Percentiles rank a stretch among this genome's conserved stretches.
These are phyloP conservation scores for Starmerella kuoi DNA, from an alignment of 805 yeast genomes.

Conservation along the genomic window DNA sequence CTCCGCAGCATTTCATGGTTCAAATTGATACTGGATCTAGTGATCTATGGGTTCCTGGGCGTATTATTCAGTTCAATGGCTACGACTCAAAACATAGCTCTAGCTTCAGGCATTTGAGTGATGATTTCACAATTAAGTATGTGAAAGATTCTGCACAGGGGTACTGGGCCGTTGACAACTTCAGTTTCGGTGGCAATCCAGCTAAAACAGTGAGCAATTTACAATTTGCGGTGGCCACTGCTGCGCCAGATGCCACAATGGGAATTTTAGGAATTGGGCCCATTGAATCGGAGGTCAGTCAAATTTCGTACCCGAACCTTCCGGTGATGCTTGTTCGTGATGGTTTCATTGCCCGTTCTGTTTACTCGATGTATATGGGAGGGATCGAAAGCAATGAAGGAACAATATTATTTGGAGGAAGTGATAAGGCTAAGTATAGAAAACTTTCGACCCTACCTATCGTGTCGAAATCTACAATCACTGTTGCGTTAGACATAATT, in stretches of 20 bases:
- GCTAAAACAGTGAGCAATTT: conserved; percentile 34
- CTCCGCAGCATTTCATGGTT: conserved; percentile 41
- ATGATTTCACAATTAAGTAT: conserved; percentile 25
- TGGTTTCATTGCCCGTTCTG: conserved; percentile 44
- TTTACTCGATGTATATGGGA: conserved; percentile 54
- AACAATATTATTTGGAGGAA: conserved; percentile 58
- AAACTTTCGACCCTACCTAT: conserved; percentile 37
- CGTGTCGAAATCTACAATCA: conserved; percentile 16
- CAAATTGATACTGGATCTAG: conserved; percentile 64
- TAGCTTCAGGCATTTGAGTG: conserved; percentile 14
- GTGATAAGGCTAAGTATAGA: conserved; percentile 54
- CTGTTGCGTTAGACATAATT: conserved; percentile 21
- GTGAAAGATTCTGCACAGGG: conserved; percentile 44
- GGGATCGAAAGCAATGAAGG: conserved; percentile 33
- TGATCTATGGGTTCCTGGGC: conserved; percentile 25
- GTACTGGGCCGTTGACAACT: conserved; percentile 50
- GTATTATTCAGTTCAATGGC: conserved; percentile 21
- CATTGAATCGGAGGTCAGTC: conserved; percentile 17
- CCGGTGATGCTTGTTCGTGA: conserved; percentile 46
- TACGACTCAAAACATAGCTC: conserved; percentile 16
- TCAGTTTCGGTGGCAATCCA: conserved; percentile 36
- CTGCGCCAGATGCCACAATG: conserved; percentile 43
- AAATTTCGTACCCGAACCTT: conserved; percentile 40
- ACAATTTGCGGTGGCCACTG: conserved; percentile 66
- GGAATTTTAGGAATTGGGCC: conserved; percentile 36